Conservation (phyloP, 176 grass and related monocot genomes). For the Alloteropsis semialata region DNA sequence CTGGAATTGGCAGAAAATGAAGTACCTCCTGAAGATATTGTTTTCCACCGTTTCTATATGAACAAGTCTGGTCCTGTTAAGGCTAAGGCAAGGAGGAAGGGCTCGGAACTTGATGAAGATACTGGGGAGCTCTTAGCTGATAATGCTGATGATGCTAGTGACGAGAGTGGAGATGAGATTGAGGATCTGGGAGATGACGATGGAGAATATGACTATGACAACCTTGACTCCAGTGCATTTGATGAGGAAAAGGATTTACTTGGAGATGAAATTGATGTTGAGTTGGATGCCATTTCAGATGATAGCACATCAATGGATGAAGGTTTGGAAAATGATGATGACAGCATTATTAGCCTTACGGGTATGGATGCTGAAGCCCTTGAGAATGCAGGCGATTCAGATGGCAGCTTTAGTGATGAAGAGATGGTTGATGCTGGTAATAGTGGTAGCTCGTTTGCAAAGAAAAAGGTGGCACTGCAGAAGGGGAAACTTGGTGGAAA, state of each 20-base stretch:
- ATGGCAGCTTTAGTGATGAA: slow-evolving; percentile 24
- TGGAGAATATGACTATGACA: slow-evolving; percentile 76
- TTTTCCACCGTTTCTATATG: slow-evolving; percentile 97
- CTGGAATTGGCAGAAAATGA: slow-evolving; percentile 86
- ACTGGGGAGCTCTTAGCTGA: slow-evolving; percentile 58
- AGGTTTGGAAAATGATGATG: slow-evolving; percentile 26
- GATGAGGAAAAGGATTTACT: slow-evolving; percentile 88
- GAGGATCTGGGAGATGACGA: slow-evolving; percentile 43
- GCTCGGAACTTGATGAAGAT: slow-evolving; percentile 49
- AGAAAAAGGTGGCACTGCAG: slow-evolving; percentile 8
- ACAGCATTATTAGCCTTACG: background rate
- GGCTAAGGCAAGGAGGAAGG: slow-evolving; percentile 60
- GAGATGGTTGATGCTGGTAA: background rate
- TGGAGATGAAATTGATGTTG: slow-evolving; percentile 68
- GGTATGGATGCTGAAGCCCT: slow-evolving; percentile 10
- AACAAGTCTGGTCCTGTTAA: slow-evolving; percentile 67
- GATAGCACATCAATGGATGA: background rate
- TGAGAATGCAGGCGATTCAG: slow-evolving; percentile 27
- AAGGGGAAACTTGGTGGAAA: slow-evolving; percentile 49
- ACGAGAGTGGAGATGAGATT: slow-evolving; percentile 66
- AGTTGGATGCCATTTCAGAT: slow-evolving; percentile 38
- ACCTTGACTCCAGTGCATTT: slow-evolving; percentile 64
- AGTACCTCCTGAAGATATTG: slow-evolving; percentile 89
- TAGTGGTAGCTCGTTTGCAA: background rate
- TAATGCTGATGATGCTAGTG: slow-evolving; percentile 33